Conservation (phyloP, 768 basidiomycete species). For the Gloeophyllum trabeum region DNA sequence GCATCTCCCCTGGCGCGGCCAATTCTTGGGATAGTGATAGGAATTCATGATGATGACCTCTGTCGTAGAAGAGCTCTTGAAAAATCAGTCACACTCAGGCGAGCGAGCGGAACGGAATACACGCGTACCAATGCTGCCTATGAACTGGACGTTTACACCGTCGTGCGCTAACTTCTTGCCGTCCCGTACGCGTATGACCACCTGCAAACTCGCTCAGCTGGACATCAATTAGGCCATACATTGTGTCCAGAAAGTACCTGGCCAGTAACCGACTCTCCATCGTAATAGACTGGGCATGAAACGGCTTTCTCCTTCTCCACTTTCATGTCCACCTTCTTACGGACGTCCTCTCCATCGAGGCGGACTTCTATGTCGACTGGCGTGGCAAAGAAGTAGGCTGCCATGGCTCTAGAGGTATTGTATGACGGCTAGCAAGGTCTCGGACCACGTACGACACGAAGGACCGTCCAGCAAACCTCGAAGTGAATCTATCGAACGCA, state of each 20-base stretch:
- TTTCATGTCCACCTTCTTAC: constrained; percentile 87
- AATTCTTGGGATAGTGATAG: constrained; percentile 91
- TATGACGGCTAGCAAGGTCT: too few relatives aligned
- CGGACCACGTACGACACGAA: too few relatives aligned
- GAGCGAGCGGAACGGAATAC: not conserved
- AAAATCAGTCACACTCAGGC: not conserved
- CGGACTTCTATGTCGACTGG: constrained; percentile 89
- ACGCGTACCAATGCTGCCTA: constrained; percentile 81
- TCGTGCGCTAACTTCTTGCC: constrained; percentile 94
- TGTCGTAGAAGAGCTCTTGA: constrained; percentile 87
- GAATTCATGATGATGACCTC: constrained; percentile 97
- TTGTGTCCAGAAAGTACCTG: constrained; percentile 40
- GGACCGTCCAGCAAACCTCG: too few relatives aligned
- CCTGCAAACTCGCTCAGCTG: constrained; percentile 28
- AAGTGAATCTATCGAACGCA: too few relatives aligned
- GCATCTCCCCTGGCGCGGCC: constrained; percentile 93
- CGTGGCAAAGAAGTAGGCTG: constrained; percentile 86
- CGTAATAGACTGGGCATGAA: constrained; percentile 88
- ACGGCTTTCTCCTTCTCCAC: constrained; percentile 77
- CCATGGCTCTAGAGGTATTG: constrained; percentile 32
- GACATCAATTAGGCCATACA: not conserved
- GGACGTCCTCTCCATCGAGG: constrained; percentile 74
- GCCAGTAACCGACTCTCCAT: constrained; percentile 86
- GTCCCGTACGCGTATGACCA: constrained; percentile 80
- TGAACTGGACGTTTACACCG: constrained; percentile 96